A percentile compares a stretch with the other conserved stretches of the same genome.
These are phyloP conservation scores for Chrysophaeum taylorii DNA, from an alignment of 352 stramenopile species.

Conservation along the genomic window DNA sequence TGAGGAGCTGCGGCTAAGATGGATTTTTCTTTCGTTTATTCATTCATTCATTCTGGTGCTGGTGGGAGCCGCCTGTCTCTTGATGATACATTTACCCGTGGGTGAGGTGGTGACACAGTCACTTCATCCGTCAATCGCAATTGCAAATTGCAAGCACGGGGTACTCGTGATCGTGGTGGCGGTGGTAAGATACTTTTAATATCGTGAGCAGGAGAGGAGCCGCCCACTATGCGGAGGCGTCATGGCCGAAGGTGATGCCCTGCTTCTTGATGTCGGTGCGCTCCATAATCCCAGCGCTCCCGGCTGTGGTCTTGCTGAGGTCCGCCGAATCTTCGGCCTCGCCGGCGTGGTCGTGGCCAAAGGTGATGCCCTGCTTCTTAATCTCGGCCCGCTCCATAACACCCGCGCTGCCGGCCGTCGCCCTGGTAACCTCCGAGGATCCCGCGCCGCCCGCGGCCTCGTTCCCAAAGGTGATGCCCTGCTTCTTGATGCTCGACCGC, in stretches of 20 bases:
- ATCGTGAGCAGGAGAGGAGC: too few species aligned
- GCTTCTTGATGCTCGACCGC: constrained; percentile 15
- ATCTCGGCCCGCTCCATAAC: constrained; percentile 23
- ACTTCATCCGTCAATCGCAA: too few species aligned
- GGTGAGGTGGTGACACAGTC: too few species aligned
- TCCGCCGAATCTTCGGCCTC: background rate
- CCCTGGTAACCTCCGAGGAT: constrained; percentile 11
- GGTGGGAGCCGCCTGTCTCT: too few species aligned
- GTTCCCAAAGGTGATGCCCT: constrained; percentile 20
- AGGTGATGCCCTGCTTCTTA: constrained; percentile 15
- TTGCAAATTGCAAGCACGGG: too few species aligned
- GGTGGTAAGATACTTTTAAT: too few species aligned
- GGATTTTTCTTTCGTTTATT: too few species aligned
- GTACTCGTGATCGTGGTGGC: too few species aligned
- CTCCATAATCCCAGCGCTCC: constrained; percentile 22
- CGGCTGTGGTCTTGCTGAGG: constrained; percentile 17
- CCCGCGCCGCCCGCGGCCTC: background rate
- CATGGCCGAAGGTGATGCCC: constrained; percentile 22
- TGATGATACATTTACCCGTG: too few species aligned
- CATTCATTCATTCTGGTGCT: too few species aligned
- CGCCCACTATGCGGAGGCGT: too few species aligned
- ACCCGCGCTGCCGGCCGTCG: constrained; percentile 14
- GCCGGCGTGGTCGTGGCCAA: constrained; percentile 1
- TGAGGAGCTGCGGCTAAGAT: too few species aligned
- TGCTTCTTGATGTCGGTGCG: constrained; percentile 15